Percentiles rank a stretch among this genome's conserved stretches.
These are phyloP conservation scores for Malassezia equina DNA, from an alignment of 1,284 basidiomycete species.

Conservation along the genomic window DNA sequence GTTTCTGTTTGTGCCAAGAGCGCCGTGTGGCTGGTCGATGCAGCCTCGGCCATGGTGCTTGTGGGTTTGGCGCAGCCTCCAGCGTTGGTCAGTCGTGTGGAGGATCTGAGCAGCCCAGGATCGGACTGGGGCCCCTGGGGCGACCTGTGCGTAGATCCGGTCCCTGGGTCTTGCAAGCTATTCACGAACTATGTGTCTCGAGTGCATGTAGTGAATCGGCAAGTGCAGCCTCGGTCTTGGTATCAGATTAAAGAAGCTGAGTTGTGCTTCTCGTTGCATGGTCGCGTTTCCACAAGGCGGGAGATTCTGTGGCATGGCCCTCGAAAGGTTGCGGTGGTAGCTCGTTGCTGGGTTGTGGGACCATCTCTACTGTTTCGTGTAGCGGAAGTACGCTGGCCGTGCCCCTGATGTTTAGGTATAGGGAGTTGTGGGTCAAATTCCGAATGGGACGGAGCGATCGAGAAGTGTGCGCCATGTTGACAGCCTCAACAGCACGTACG, in stretches of 20 bases:
- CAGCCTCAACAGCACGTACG: constrained; percentile 38
- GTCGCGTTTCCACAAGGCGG: not conserved
- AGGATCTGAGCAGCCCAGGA: not conserved
- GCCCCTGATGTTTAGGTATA: not conserved
- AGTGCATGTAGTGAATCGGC: not conserved
- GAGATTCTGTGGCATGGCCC: not conserved
- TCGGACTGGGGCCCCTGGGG: too few relatives aligned
- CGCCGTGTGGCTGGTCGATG: not conserved
- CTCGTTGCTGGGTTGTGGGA: not conserved
- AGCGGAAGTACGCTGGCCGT: not conserved
- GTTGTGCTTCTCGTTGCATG: not conserved
- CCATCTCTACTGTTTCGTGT: constrained; percentile 1
- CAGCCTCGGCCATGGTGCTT: not conserved
- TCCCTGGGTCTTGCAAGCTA: too few relatives aligned
- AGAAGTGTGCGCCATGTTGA: constrained; percentile 14
- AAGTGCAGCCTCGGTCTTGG: not conserved
- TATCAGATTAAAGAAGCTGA: not conserved
- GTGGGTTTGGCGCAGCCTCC: not conserved
- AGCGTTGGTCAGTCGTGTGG: not conserved
- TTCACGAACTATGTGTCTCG: not conserved
- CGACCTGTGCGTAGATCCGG: too few relatives aligned
- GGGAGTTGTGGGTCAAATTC: not conserved
- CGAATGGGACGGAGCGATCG: not conserved
- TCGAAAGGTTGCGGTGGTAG: not conserved
- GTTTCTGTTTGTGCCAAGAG: not conserved